Evolutionary conservation across 2,329 filamentous ascomycete species (phyloP), one percentile per base, ranked within the genome.

Genomic region (Bipolaris oryzae): DNA sequence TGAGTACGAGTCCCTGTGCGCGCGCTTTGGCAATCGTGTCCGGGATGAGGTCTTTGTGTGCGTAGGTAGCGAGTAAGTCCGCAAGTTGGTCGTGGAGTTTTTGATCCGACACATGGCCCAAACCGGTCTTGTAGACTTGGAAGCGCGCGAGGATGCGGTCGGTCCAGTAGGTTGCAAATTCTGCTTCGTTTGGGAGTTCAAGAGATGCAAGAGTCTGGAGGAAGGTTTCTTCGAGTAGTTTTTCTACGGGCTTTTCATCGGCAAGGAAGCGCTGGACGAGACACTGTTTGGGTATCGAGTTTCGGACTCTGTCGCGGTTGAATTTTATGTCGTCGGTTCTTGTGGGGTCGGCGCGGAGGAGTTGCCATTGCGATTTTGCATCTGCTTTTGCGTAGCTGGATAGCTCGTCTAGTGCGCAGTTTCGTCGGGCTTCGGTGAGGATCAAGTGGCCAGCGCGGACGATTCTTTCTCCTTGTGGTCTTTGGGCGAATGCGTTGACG

Each of bases 1-100:
- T 74, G 21, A 69, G 63, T 1, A 73, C 39, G 2, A 77, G 53
- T 2, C 66, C 63, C 45, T 74, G 72, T 5, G 69, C 57, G 3
- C 67, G 59, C 7, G 73, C 72, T 55, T 74, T 76, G 3, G 66
- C 35, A 2, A 75, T 33, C 3, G 67, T 58, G 9, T 75, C 74
- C 0, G 74, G 70, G 0, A 77, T 25, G 7, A 77, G 66, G 5
- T 77, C 75, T 50, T 71, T 72, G 15, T 61, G 58, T 10, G 73
- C 28, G 46, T 77, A 72, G 3, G 59, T 50, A 3, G 67, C 55
- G 3, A 77, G 62, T 3, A 77, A 48, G 6, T 76, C 71, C 4
- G 64, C 57, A 7, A 78, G 67, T 47, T 77, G 74, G n/a, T 65
- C 65, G 25, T 58, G 64, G 1, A 78, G 55, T 43, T 73, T 77